These are phyloP conservation scores for Beauveria bassiana DNA, from an alignment of 2,329 filamentous ascomycete species.

Conservation along the genomic window DNA sequence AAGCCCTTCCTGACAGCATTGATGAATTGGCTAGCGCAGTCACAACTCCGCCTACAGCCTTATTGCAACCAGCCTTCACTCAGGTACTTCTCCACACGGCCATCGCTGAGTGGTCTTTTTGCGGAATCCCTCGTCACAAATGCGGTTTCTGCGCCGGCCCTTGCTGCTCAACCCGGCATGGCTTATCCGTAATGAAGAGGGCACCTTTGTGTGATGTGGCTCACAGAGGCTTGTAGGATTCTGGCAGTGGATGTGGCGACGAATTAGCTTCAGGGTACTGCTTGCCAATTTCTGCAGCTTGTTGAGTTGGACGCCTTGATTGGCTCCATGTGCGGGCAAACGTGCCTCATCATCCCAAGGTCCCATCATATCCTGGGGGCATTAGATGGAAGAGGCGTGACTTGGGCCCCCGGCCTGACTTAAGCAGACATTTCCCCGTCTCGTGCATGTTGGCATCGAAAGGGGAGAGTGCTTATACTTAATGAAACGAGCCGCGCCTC, in stretches of 20 bases:
- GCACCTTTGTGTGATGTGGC: not conserved
- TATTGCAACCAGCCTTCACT: not conserved
- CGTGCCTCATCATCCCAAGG: not conserved
- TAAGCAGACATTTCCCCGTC: not conserved
- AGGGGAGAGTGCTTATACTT: not conserved
- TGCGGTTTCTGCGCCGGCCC: not conserved
- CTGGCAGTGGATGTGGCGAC: not conserved
- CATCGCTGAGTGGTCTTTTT: not conserved
- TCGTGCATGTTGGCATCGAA: not conserved
- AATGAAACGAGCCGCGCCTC: not conserved
- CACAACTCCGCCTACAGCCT: conserved; percentile 4
- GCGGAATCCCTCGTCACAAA: not conserved
- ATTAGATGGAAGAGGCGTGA: not conserved
- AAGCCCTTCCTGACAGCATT: not conserved
- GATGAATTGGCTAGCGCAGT: not conserved
- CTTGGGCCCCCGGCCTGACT: not conserved
- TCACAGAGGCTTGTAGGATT: not conserved
- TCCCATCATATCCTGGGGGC: not conserved
- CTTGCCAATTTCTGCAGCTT: not conserved
- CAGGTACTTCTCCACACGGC: not conserved
- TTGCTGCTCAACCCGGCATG: not conserved
- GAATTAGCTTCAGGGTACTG: not conserved
- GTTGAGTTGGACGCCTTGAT: not conserved
- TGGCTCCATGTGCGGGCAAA: not conserved
- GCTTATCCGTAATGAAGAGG: not conserved